Base-by-base conservation (phyloP, 2,329 filamentous ascomycete species). In the Sporothrix pseudoabietina region DNA sequence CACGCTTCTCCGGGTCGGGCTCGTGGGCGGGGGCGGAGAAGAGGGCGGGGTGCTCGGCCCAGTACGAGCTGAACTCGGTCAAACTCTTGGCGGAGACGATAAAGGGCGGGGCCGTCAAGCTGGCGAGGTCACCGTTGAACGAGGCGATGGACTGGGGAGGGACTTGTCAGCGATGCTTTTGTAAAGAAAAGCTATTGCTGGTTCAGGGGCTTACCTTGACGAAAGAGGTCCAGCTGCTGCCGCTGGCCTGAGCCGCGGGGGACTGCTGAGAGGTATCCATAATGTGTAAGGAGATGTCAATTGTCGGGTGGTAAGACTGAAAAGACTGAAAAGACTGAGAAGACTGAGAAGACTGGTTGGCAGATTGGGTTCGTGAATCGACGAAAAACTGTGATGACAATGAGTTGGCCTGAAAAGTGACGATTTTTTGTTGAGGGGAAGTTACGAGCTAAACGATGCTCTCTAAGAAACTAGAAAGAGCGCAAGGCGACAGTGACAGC, bases 11-110 rank as follows among this genome's bases (percentile, higher is more conserved):
- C 0, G 94, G 88, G 80, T 97, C 92, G 71, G 90, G 78, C 81
- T 97, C 94, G 73, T 87, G 86, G 68, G 94, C 92, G 2, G 95
- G 93, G 14, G 94, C 94, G 74, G 94, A 89, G 77, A 98, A 92
- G 75, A 97, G 83, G 22, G 85, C 82, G 3, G 92, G 92, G 79
- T 94, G 91, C 77, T 94, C 92, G 75, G 90, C 90, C 92, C 92
- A 95, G 84, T 94, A 94, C 71, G 91, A 88, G 75, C 91, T 93
- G 84, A 92, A 94, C 80, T 95, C 92, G 77, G 91, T 92, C 75
- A 94, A 84, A 76, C 91, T 94, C 77, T 91, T 93, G 52, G 90
- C 89, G 55, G 92, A 93, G 72, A 95, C 89, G 77, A 95, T 94
- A 79, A 94, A 95, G 22, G 92, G 92, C 72, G 92, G 92, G 54